Percentiles rank a stretch among this genome's conserved stretches.
Conservation (phyloP, 257 asterid genomes). For the Solanum commersonii region DNA sequence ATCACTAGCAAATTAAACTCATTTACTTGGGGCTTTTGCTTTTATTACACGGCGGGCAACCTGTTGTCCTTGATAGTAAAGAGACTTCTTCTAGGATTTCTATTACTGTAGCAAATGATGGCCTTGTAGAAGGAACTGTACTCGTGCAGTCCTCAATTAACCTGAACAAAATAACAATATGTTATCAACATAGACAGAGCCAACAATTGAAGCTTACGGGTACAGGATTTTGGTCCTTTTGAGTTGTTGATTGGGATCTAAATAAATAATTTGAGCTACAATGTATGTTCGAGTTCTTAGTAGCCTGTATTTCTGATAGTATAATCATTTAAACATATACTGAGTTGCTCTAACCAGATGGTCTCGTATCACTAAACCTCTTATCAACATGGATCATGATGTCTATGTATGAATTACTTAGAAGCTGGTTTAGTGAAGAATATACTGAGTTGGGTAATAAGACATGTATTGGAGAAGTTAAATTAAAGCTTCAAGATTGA, state of each 20-base stretch:
- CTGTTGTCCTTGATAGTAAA: slow-evolving; percentile 21
- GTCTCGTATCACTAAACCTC: background rate
- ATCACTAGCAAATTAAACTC: background rate
- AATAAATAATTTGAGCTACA: background rate
- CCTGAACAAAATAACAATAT: slow-evolving; percentile 14
- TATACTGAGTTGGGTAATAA: background rate
- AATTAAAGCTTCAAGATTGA: background rate
- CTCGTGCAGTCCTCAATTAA: slow-evolving; percentile 36
- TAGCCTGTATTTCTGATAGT: background rate
- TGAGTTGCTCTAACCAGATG: background rate
- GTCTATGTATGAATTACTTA: background rate
- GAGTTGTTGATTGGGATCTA: background rate
- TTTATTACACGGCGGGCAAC: slow-evolving; percentile 20
- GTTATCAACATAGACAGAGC: background rate
- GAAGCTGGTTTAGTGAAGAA: background rate
- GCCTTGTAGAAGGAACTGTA: slow-evolving; percentile 24
- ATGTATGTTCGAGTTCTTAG: background rate
- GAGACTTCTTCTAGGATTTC: slow-evolving; percentile 46
- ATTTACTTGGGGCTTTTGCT: background rate
- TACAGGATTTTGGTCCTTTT: background rate
- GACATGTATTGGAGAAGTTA: background rate
- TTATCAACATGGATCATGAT: background rate
- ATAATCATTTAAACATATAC: background rate
- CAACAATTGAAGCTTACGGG: background rate
- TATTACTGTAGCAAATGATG: slow-evolving; percentile 28